Evolutionary conservation across 78 protist genomes (phyloP), one percentile per base, ranked within the genome.

Genomic region (Dictyostelium brefeldianum): DNA sequence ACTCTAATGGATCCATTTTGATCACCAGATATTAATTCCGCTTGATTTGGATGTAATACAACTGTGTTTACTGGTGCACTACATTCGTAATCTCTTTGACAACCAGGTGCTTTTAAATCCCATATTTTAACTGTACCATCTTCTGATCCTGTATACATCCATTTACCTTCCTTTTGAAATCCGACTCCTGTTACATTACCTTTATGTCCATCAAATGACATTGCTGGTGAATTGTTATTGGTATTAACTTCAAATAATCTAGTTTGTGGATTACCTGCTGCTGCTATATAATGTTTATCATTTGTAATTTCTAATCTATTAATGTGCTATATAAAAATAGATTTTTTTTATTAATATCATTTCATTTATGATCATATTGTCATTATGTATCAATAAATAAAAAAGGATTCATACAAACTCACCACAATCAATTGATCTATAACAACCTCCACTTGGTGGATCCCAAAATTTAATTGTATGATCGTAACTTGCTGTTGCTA

Each of bases 391-490:
- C n/a, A n/a, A n/a, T n/a, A n/a, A n/a, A n/a, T n/a, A n/a, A n/a
- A n/a, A n/a, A n/a, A n/a, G n/a, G n/a, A n/a, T 36, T n/a, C 94
- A 15, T 22, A 96, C 97, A 54, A 97, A 95, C n/a, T 98, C 99
- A 6, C 95, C 94, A 93, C 97, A 96, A 77, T 97, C 97, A 2
- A 99, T 53, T 5, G 98, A 91, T 15, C 98, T 71, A 78, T 89
- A 89, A 96, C 98, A 98, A 3, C 90, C 81, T 5, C 98, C 99
- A 18, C 92, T 70, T 1, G 97, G 97, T 29, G 99, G 98, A 81
- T 98, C 99, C 99, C 99, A 99, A 92, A 98, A 99, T 70, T 97
- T 85, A 47, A 99, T 98, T 17, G 98, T 96, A 77, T 97, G 99
- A 87, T 98, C 99, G 64, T 98, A 99, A 31, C 98, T 98, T 3